phyloP scores from a whole-genome alignment of 768 basidiomycete genomes.

The Amanita molliuscula region DNA sequence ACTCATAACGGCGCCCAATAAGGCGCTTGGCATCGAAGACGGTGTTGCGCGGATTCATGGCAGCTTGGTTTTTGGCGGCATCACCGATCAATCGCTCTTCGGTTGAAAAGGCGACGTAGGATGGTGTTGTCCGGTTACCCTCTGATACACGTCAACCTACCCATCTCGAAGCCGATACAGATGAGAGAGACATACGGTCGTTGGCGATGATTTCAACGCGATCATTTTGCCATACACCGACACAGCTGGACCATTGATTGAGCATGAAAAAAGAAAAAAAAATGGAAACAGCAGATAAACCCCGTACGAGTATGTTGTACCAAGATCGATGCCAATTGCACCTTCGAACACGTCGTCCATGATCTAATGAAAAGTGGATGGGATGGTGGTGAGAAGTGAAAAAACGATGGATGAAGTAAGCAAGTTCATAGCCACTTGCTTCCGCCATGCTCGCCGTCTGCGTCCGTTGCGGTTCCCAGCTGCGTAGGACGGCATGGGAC shows the following conservation, averaged over 20 bases:
- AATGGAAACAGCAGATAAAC: slow-evolving; percentile 7
- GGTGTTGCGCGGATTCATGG: slow-evolving; percentile 99
- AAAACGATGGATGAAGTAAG: slow-evolving; percentile 54
- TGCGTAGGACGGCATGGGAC: background rate
- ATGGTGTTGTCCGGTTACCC: slow-evolving; percentile 98
- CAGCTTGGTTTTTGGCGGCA: slow-evolving; percentile 97
- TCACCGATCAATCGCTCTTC: slow-evolving; percentile 98
- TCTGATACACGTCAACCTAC: slow-evolving; percentile 33
- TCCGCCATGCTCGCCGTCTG: slow-evolving; percentile 26
- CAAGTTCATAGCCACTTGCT: slow-evolving; percentile 30
- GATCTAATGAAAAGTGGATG: slow-evolving; percentile 33
- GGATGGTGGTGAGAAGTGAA: slow-evolving; percentile 29
- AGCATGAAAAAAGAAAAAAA: background rate
- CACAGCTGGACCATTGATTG: slow-evolving; percentile 53
- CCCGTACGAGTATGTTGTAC: slow-evolving; percentile 91
- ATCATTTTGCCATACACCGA: slow-evolving; percentile 99
- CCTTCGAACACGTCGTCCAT: slow-evolving; percentile 94
- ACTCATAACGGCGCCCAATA: slow-evolving; percentile 96
- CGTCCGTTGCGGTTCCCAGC: slow-evolving; percentile 16
- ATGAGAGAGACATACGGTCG: slow-evolving; percentile 55
- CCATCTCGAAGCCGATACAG: background rate
- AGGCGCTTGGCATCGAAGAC: slow-evolving; percentile 99
- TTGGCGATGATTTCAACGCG: slow-evolving; percentile 99
- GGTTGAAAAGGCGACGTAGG: slow-evolving; percentile 96
- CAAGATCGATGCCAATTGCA: slow-evolving; percentile 94